A percentile compares a stretch with the other conserved stretches of the same genome.
These are phyloP conservation scores for Cytospora leucostoma DNA, from an alignment of 2,329 filamentous ascomycete species.

Conservation along the genomic window DNA sequence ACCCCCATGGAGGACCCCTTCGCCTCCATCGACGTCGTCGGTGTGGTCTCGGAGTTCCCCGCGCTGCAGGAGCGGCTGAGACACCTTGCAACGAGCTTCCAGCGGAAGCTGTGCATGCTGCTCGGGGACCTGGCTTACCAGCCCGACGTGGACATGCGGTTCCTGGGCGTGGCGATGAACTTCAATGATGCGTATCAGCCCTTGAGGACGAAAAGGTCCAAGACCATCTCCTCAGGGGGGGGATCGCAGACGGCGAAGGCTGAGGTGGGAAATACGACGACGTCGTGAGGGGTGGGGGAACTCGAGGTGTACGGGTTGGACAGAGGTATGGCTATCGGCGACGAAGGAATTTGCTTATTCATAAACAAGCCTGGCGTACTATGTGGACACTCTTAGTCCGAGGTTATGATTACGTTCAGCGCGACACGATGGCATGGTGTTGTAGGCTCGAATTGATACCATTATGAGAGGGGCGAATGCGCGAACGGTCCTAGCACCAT, in stretches of 20 bases:
- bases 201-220: constrained; percentile 48
- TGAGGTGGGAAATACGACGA: constrained; percentile 9
- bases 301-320: background rate
- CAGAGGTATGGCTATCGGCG: background rate
- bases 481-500: background rate
- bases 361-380: background rate
- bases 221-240: constrained; percentile 10
- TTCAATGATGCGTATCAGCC: constrained; percentile 97
- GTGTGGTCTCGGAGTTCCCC: constrained; percentile 66
- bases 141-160: constrained; percentile 91
- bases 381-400: too few species aligned
- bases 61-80: constrained; percentile 73
- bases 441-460: constrained; percentile 8
- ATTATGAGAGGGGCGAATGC: background rate
- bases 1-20: constrained; percentile 29
- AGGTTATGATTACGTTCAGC: background rate
- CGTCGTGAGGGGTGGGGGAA: background rate
- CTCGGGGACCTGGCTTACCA: constrained; percentile 91
- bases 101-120: constrained; percentile 73
- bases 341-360: background rate
- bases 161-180: constrained; percentile 96
- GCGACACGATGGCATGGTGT: background rate
- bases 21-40: constrained; percentile 49
- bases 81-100: constrained; percentile 74
- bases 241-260: constrained; percentile 21